Evolutionary conservation across 139 green algal genomes (phyloP), one percentile per base, ranked within the genome.

Genomic region (Mychonastes homosphaera): DNA sequence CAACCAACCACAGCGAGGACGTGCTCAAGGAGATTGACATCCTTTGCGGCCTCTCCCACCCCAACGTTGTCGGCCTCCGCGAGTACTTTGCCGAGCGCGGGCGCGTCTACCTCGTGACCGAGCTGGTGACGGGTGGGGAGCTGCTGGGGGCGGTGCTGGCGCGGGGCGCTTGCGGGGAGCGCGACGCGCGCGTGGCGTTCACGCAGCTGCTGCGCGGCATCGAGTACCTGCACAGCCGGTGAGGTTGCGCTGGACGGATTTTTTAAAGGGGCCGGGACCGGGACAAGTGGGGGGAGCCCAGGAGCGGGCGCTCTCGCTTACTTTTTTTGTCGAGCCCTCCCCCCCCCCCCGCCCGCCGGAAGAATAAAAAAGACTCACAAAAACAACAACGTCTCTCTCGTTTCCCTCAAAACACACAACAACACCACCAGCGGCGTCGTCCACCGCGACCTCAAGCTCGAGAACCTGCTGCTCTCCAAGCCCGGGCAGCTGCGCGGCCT

Each of bases 21-120:
- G 88, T 94, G 21, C 89, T 90, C 69, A 94, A 94, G 67, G 87
- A 95, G 58, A 93, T 95, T 53, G 81, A 92, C 59, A 89, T 95
- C 24, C 63, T 92, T 29, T 83, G 86, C 27, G 69, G 69, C 9
- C 69, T 92, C 49, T 69, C 87, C 59, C 84, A 95, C 53, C 55
- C 76, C 16, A 92, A 94, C 62, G 79, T 95, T 12, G 79, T 95
- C 28, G 83, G 66, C 59, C 58, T 95, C 23, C 89, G 89, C 40
- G 87, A 95, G 64, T 94, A 91, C 55, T 95, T 92, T 74, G 79
- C 87, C 64, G 82, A 94, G 60, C 53, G 44, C 36, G 79, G 29
- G 47, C 67, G 85, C 74, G 79, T 93, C 36, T 95, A 91, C 62
- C 68, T 95, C 6, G 85, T 95, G 58, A 94, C 82, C 34, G 86